Evolutionary conservation across 2,329 filamentous ascomycete species (phyloP), one percentile per base, ranked within the genome.

Genomic region (Dactylella cylindrospora): DNA sequence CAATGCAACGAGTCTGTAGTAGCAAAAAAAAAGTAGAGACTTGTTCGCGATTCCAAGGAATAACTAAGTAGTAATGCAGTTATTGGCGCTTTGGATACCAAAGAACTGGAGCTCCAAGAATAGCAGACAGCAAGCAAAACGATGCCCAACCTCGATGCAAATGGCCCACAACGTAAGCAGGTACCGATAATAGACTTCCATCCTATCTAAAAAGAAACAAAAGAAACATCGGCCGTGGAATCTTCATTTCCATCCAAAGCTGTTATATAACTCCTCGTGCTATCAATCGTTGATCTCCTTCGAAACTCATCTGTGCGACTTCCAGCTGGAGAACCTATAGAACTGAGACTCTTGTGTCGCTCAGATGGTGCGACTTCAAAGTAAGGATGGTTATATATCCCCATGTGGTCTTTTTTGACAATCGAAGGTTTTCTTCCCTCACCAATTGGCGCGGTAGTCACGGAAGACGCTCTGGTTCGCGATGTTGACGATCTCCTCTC

Each of bases 331-430:
- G n/a, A n/a, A n/a, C n/a, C n/a, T 15, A 53, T n/a, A 36, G 40
- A 52, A 23, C 55, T 61, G 13, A 61, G 20, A 38, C 55, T 61
- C 10, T 19, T 40, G 26, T 61, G 55, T 20, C 47, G 25, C 28
- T 61, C 55, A 13, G 4, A 17, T 1, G 55, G 55, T 15, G 47
- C 55, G 28, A 61, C 55, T 22, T 52, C 55, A 23, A 61, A 61
- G n/a, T 61, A 61, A 31, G 55, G 55, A 29, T 61, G 55, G 10
- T 28, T 53, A 33, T 53, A 61, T 1, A 61, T 61, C 10, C 53
- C 47, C 35, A 61, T 41, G 22, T 61, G 55, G 15, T 61, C 55
- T 12, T 53, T 52, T 26, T 36, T 46, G 5, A 61, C 41, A 25
- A 61, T 39, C 12, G 55, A 61, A 22, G 26, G 46, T 12, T 19